phyloP scores from a whole-genome alignment of 202 grass and related monocot species.

The Alloteropsis angusta region DNA sequence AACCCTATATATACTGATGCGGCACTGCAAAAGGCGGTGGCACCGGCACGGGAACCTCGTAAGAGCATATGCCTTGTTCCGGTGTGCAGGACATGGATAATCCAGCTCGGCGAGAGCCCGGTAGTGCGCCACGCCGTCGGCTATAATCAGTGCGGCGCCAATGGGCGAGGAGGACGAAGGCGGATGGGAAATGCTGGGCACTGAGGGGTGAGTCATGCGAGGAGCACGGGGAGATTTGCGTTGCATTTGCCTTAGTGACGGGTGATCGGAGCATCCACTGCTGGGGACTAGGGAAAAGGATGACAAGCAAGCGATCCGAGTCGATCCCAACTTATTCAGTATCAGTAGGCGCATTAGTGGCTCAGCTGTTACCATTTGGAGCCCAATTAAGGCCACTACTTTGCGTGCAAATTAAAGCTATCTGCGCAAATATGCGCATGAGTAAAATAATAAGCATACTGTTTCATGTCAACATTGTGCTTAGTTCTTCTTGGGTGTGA shows the following conservation, averaged over 20 bases:
- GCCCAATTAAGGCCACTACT: constrained; percentile 15
- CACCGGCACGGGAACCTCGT: constrained; percentile 22
- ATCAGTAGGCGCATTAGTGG: constrained; percentile 26
- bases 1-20: constrained; percentile 28
- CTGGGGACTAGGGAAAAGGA: constrained; percentile 11
- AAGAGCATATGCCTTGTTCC: constrained; percentile 35
- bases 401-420: neutral
- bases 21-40: constrained; percentile 8
- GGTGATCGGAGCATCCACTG: constrained; percentile 46
- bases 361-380: constrained; percentile 29
- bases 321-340: constrained; percentile 45
- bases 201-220: constrained; percentile 2
- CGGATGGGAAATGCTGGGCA: constrained; percentile 17
- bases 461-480: constrained; percentile 28
- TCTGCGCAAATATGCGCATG: neutral
- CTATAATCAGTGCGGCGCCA: constrained; percentile 32
- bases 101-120: neutral
- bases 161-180: constrained; percentile 22
- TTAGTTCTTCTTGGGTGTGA: neutral
- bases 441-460: neutral
- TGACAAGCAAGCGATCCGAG: constrained; percentile 18
- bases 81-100: constrained; percentile 34
- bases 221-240: neutral
- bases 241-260: constrained; percentile 13
- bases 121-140: constrained; percentile 27